These are phyloP conservation scores for Vicia faba DNA, from an alignment of 306 rosid species.

Conservation along the genomic window DNA sequence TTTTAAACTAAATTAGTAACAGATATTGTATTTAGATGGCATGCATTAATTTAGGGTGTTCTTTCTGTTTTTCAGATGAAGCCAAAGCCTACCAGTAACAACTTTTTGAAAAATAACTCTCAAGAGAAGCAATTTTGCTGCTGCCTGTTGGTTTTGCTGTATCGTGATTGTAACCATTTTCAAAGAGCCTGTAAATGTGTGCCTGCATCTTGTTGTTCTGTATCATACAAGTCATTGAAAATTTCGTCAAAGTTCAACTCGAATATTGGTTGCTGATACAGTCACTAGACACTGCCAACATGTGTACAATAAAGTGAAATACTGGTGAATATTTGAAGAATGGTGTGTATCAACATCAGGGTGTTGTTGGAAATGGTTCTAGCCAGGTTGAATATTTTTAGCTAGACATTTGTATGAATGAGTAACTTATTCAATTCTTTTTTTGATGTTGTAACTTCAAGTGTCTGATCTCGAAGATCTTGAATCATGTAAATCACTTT, in stretches of 20 bases:
- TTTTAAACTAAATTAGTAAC: background rate
- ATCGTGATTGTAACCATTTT: background rate
- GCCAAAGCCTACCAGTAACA: slow-evolving; percentile 19
- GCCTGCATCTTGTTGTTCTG: slow-evolving; percentile 3
- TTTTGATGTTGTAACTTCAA: background rate
- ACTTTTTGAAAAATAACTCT: slow-evolving; percentile 10
- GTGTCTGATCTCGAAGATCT: background rate
- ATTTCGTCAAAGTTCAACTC: background rate
- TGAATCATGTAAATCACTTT: background rate
- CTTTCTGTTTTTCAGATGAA: slow-evolving; percentile 38
- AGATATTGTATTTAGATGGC: background rate
- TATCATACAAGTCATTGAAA: background rate
- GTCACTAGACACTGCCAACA: slow-evolving; percentile 1
- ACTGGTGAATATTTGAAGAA: background rate
- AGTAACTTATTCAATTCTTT: background rate
- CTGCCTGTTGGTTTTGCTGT: background rate
- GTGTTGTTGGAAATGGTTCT: background rate
- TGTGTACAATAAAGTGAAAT: background rate
- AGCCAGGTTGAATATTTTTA: background rate
- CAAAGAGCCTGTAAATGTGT: background rate
- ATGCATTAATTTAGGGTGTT: slow-evolving; percentile 19
- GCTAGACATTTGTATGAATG: slow-evolving; percentile 1
- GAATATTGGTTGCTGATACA: slow-evolving; percentile 13
- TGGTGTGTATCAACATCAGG: background rate
- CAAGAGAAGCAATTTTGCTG: slow-evolving; percentile 18